A percentile compares a stretch with the other conserved stretches of the same genome.
These are phyloP conservation scores for Leucocoprinus birnbaumii DNA, from an alignment of 768 basidiomycete species.

Conservation along the genomic window DNA sequence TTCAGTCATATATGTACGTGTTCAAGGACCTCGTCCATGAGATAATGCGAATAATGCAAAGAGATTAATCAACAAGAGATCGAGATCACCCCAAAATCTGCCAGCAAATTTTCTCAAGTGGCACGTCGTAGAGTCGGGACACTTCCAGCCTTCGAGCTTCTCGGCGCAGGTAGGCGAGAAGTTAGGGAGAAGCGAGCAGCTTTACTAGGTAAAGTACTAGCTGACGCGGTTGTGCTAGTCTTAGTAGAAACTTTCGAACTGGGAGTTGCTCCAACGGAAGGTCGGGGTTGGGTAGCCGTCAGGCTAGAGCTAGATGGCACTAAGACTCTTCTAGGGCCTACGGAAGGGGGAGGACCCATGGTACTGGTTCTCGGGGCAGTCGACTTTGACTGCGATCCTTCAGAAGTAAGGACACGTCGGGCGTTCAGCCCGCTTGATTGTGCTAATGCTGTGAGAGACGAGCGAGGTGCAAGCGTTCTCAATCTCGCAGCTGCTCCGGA, in stretches of 20 bases:
- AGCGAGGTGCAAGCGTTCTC: conserved; percentile 1
- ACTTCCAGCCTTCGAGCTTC: conserved; percentile 3
- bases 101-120: neutral
- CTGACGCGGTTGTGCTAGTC: conserved; percentile 15
- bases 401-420: conserved; percentile 27
- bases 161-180: conserved; percentile 9
- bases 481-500: neutral
- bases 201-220: conserved; percentile 25
- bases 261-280: conserved; percentile 7
- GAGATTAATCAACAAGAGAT: too few relatives aligned
- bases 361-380: conserved; percentile 13
- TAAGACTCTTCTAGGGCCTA: conserved; percentile 2
- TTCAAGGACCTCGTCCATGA: neutral
- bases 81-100: neutral
- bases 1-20: neutral
- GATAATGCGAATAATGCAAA: neutral
- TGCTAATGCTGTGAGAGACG: neutral
- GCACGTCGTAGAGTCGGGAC: conserved; percentile 5
- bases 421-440: conserved; percentile 18
- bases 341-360: conserved; percentile 10
- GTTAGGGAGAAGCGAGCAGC: conserved; percentile 12
- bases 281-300: neutral
- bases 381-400: conserved; percentile 20
- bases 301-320: neutral
- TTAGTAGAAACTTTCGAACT: conserved; percentile 23